phyloP scores from a whole-genome alignment of 73 alveolate species.

The Paramecium biaurelia region DNA sequence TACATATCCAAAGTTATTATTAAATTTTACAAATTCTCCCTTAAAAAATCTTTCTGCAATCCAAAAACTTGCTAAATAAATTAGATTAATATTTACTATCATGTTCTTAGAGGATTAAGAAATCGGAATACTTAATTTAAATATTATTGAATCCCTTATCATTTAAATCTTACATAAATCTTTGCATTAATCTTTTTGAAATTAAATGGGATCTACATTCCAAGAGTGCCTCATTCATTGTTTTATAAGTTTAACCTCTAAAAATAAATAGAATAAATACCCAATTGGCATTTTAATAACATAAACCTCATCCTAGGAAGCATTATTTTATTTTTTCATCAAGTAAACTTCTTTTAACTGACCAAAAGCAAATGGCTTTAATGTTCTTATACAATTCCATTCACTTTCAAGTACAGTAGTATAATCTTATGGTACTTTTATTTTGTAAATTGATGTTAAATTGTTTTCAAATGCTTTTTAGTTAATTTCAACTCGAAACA shows the following conservation, averaged over 20 bases:
- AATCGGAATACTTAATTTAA: neutral
- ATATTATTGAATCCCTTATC: neutral
- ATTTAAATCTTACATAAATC: neutral
- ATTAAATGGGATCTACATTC: constrained; percentile 45
- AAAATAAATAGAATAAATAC: neutral
- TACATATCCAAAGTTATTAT: neutral
- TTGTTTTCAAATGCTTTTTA: neutral
- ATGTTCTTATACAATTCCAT: constrained; percentile 32
- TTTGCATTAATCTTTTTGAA: neutral
- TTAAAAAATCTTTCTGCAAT: constrained; percentile 40
- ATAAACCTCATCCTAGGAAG: neutral
- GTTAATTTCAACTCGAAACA: neutral
- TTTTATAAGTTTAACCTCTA: neutral
- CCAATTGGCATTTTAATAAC: constrained; percentile 49
- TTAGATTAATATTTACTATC: neutral
- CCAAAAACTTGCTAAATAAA: neutral
- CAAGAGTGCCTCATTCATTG: neutral
- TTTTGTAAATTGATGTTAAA: too few species aligned
- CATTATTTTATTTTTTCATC: neutral
- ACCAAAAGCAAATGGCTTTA: constrained; percentile 43
- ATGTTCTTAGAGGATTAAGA: constrained; percentile 4
- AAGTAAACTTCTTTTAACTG: constrained; percentile 12
- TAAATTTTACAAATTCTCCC: neutral
- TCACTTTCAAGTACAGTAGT: neutral
- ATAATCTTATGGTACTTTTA: neutral